Conservation (phyloP, 179 eudicot species). For the Nepenthes alata region DNA sequence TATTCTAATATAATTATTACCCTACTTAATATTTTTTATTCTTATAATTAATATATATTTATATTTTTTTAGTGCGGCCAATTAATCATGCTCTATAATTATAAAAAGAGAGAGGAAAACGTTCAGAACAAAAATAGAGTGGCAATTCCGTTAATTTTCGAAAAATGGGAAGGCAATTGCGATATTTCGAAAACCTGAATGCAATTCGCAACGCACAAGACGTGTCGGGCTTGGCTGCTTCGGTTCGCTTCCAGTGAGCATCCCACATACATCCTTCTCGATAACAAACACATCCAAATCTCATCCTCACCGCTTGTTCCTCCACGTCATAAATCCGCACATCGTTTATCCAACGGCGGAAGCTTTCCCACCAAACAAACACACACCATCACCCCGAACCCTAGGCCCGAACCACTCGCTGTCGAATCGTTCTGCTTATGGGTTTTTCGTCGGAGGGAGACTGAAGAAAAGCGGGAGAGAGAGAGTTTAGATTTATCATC, state of each 20-base stretch:
- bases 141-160: too few species aligned
- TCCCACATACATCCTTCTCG: conserved; percentile 3
- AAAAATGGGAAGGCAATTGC: too few species aligned
- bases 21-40: too few species aligned
- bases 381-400: conserved; percentile 22
- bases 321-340: conserved; percentile 61
- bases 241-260: not conserved
- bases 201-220: not conserved
- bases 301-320: conserved; percentile 30
- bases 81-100: too few species aligned
- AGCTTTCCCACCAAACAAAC: conserved; percentile 5
- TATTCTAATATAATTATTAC: too few species aligned
- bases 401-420: conserved; percentile 20
- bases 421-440: conserved; percentile 1
- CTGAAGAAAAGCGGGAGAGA: not conserved
- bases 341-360: conserved; percentile 37
- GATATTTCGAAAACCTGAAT: too few species aligned
- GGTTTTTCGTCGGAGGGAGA: conserved; percentile 11
- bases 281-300: conserved; percentile 50
- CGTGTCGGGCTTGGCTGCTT: conserved; percentile 4
- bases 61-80: too few species aligned
- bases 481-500: not conserved
- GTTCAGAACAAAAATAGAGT: too few species aligned
- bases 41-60: too few species aligned
- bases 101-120: too few species aligned